Evolutionary conservation across 2,329 filamentous ascomycete genomes (phyloP).

Genomic region (Ceratocystis papillata): DNA sequence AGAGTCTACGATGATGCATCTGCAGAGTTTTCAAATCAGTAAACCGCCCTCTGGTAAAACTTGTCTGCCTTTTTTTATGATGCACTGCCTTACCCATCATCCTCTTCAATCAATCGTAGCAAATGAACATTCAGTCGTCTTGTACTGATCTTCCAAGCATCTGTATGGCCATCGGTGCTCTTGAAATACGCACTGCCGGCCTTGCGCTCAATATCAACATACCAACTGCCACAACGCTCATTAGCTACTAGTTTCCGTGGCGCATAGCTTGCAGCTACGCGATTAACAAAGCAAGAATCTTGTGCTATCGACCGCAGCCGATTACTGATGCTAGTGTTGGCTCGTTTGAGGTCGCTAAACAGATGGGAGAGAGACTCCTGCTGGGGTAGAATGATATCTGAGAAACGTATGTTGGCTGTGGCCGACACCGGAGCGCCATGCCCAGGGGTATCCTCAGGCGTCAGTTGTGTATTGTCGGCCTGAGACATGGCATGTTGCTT

Average conservation of each 20-base stretch:
- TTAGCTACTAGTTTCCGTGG: conserved; percentile 72
- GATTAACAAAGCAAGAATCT: conserved; percentile 64
- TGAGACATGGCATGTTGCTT: too few relatives aligned
- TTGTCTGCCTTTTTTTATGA: not conserved
- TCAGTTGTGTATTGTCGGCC: too few relatives aligned
- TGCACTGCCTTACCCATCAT: conserved; percentile 48
- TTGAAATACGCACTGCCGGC: conserved; percentile 83
- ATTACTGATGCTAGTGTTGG: conserved; percentile 60
- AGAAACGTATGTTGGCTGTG: conserved; percentile 24
- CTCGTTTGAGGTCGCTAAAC: conserved; percentile 59
- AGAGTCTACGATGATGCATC: conserved; percentile 80
- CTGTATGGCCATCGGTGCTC: conserved; percentile 87
- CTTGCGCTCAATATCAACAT: conserved; percentile 58
- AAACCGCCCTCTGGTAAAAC: not conserved
- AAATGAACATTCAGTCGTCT: conserved; percentile 77
- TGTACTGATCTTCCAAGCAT: conserved; percentile 82
- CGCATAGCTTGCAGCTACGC: conserved; percentile 44
- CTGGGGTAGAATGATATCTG: conserved; percentile 41
- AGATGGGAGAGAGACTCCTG: conserved; percentile 58
- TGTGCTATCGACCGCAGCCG: conserved; percentile 66
- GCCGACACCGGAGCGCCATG: not conserved
- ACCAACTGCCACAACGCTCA: conserved; percentile 94
- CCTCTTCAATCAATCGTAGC: conserved; percentile 52
- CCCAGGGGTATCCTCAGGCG: too few relatives aligned
- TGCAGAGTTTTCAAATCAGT: conserved; percentile 28